Percentiles rank a stretch among this genome's conserved stretches.
These are phyloP conservation scores for Hydrangea macrophylla DNA, from an alignment of 148 eudicot genomes.

Conservation along the genomic window DNA sequence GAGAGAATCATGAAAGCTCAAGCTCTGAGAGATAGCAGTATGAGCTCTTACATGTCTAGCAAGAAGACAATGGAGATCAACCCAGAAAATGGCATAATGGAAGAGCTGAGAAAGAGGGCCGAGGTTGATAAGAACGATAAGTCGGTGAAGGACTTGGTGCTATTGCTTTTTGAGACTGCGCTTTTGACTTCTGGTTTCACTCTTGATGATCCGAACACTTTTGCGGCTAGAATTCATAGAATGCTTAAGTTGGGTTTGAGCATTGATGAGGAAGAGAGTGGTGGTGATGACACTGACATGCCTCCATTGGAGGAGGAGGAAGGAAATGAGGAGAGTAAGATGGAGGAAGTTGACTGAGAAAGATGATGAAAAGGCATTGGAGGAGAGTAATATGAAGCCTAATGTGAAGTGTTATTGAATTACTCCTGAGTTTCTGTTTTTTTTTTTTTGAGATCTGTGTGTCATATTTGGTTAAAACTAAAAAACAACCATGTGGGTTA, in stretches of 20 bases:
- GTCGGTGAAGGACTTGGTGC: conserved; percentile 33
- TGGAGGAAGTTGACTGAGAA: conserved; percentile 31
- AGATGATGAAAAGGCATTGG: not conserved
- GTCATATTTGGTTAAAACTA: too few relatives aligned
- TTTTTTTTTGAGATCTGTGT: too few relatives aligned
- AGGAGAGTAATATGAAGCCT: not conserved
- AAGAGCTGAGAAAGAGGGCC: conserved; percentile 30
- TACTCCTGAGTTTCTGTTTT: too few relatives aligned
- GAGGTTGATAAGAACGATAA: conserved; percentile 28
- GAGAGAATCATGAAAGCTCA: conserved; percentile 34
- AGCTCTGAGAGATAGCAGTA: conserved; percentile 28
- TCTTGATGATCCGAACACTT: conserved; percentile 28
- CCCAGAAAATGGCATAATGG: conserved; percentile 29
- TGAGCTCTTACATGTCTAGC: conserved; percentile 31
- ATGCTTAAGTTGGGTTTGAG: conserved; percentile 29
- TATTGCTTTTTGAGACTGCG: conserved; percentile 28
- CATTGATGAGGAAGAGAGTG: conserved; percentile 24
- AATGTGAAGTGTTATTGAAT: too few relatives aligned
- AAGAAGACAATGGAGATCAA: conserved; percentile 40
- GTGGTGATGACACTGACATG: conserved; percentile 25
- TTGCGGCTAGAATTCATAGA: conserved; percentile 24
- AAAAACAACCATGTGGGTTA: too few relatives aligned
- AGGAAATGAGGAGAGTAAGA: conserved; percentile 26
- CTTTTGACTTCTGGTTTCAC: conserved; percentile 30
- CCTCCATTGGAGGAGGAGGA: conserved; percentile 23